Evolutionary conservation across 352 stramenopile species (phyloP).

Genomic region (Sclerospora graminicola): DNA sequence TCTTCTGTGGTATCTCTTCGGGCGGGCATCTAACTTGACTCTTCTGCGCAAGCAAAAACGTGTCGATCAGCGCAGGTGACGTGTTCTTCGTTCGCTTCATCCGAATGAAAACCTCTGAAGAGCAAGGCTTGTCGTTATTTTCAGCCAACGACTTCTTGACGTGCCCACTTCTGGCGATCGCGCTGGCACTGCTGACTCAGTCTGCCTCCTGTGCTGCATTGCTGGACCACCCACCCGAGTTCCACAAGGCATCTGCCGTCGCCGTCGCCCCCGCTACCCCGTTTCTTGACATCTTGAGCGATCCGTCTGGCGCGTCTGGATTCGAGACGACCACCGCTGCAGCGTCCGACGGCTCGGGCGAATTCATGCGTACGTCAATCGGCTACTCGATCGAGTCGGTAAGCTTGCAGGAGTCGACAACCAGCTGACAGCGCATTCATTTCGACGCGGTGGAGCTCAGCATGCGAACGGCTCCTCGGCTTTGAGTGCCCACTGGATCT

Average conservation of each 20-base stretch:
- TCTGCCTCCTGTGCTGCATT: neutral
- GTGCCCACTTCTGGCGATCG: conserved; percentile 12
- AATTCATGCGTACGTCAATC: conserved; percentile 16
- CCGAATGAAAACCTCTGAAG: neutral
- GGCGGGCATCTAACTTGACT: too few relatives aligned
- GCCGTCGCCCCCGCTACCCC: neutral
- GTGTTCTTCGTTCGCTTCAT: neutral
- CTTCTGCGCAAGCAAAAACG: neutral
- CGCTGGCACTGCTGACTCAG: conserved; percentile 31
- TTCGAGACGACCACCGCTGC: neutral
- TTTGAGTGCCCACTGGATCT: conserved; percentile 4
- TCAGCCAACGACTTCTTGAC: neutral
- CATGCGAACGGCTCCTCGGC: conserved; percentile 5
- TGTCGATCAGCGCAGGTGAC: neutral
- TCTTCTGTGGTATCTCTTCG: neutral
- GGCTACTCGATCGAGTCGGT: conserved; percentile 6
- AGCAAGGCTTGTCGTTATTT: neutral
- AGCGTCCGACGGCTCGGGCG: neutral
- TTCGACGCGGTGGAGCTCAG: conserved; percentile 9
- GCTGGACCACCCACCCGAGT: conserved; percentile 5
- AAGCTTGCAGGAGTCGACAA: conserved; percentile 1
- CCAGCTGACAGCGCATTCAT: conserved; percentile 15
- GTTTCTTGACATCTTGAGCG: conserved; percentile 4
- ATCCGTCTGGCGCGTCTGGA: neutral
- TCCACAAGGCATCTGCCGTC: neutral